Evolutionary conservation across 164 flowering plant species (phyloP).

Genomic region (Vitis labrusca): DNA sequence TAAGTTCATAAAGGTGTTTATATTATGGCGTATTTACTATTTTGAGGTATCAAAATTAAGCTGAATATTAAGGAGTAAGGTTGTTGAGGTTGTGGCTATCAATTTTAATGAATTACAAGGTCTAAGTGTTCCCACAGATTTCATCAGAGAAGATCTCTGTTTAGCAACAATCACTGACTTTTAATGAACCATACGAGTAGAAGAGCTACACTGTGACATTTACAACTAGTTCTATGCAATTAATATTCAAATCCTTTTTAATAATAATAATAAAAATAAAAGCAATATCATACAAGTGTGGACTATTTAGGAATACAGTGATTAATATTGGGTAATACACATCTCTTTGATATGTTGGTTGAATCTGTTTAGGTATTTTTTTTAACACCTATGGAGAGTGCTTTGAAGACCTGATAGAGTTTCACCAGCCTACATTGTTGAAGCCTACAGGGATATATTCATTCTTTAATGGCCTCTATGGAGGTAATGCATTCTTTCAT

Average conservation of each 20-base stretch:
- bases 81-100: too few species aligned
- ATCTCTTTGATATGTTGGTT: too few species aligned
- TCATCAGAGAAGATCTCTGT: slow-evolving; percentile 46
- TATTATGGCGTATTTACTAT: too few species aligned
- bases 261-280: too few species aligned
- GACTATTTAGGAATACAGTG: too few species aligned
- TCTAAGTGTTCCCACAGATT: slow-evolving; percentile 23
- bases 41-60: too few species aligned
- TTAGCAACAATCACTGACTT: slow-evolving; percentile 47
- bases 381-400: slow-evolving; percentile 73
- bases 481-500: slow-evolving; percentile 58
- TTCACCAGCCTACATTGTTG: slow-evolving; percentile 53
- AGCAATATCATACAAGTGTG: too few species aligned
- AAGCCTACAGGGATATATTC: slow-evolving; percentile 65
- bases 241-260: too few species aligned
- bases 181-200: slow-evolving; percentile 43
- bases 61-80: too few species aligned
- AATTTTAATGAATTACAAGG: slow-evolving; percentile 33
- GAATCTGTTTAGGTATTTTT: slow-evolving; percentile 42
- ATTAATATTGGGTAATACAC: too few species aligned
- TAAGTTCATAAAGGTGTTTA: too few species aligned
- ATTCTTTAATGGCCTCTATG: slow-evolving; percentile 70
- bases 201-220: slow-evolving; percentile 53
- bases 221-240: slow-evolving; percentile 42
- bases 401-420: slow-evolving; percentile 65